Evolutionary conservation across 331 rosid species (phyloP).

Genomic region (Rhamnella rubrinervis): DNA sequence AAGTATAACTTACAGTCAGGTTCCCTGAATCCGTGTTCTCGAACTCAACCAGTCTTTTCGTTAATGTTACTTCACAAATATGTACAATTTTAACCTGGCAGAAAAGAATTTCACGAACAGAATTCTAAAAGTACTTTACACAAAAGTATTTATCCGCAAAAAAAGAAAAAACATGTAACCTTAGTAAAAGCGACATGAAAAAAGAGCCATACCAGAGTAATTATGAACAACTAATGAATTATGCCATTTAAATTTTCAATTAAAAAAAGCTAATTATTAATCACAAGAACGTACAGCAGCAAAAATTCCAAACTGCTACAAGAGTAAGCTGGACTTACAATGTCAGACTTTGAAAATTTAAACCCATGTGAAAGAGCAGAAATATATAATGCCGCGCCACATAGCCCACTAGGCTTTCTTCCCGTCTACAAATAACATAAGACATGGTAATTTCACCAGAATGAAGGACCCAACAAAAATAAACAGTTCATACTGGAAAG

Average conservation of each 20-base stretch:
- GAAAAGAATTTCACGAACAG: slow-evolving; percentile 9
- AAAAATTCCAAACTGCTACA: background rate
- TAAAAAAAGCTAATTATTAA: background rate
- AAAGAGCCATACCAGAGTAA: too few species aligned
- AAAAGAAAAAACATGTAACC: background rate
- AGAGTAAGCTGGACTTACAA: slow-evolving; percentile 55
- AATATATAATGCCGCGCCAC: slow-evolving; percentile 92
- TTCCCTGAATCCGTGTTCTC: slow-evolving; percentile 90
- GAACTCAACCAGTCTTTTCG: slow-evolving; percentile 80
- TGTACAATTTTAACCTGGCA: slow-evolving; percentile 73
- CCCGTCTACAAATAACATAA: slow-evolving; percentile 66
- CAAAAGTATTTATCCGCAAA: background rate
- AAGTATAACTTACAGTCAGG: slow-evolving; percentile 67
- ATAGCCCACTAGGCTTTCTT: slow-evolving; percentile 88
- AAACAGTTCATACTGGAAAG: background rate
- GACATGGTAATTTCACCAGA: slow-evolving; percentile 14
- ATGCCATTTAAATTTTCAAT: background rate
- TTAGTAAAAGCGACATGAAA: too few species aligned
- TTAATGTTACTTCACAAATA: slow-evolving; percentile 89
- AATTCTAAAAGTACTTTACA: background rate
- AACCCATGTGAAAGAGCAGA: slow-evolving; percentile 83
- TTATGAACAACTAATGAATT: too few species aligned
- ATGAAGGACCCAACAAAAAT: slow-evolving; percentile 16
- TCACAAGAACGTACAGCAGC: slow-evolving; percentile 13
- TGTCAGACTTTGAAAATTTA: slow-evolving; percentile 70